Evolutionary conservation across 1,139 yeast species (phyloP), one percentile per base, ranked within the genome.

Genomic region (Yamadazyma atlantica): DNA sequence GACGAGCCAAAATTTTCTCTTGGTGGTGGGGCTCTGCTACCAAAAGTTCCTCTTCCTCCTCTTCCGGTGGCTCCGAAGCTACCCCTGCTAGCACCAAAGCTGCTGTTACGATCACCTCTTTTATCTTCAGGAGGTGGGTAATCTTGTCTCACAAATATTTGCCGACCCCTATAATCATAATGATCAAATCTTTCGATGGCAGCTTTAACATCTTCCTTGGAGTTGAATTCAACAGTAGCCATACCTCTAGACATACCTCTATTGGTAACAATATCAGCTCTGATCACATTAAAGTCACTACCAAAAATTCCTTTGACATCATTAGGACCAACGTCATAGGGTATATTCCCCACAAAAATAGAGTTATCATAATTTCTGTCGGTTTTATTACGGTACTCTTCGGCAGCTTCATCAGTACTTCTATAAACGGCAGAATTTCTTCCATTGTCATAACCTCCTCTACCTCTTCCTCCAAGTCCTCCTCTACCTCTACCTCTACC

Each of bases 191-290:
- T 73, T 38, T 70, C 67, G 48, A 92, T 88, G 17, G 97, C 97
- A 27, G 68, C 73, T 39, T 73, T 75, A 2, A 90, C 97, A 42
- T 81, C 87, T 16, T 77, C 82, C 40, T 74, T 69, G 37, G 71
- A 69, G 11, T 80, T 69, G 55, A 85, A 92, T 60, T 92, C 97
- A 29, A 92, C 97, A 14, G 96, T 87, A 36, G 90, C 94, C 92
- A 83, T 85, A 46, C 98, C 90, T 66, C 94, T 72, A 60, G 90
- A 84, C 53, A 87, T 86, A 39, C 95, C 95, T 49, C 84, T 77
- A 40, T 78, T 74, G n/a, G 84, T 82, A 40, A 90, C 85, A 39
- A 92, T 84, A 58, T 90, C 97, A 2, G 97, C 96, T 49, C 88
- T 78, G 14, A 84, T 75, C 35, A 92, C 87, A 26, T 74, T 77